Evolutionary conservation across 2,329 filamentous ascomycete genomes (phyloP), one percentile per base, ranked within the genome.

Genomic region (Alternaria metachromatica): DNA sequence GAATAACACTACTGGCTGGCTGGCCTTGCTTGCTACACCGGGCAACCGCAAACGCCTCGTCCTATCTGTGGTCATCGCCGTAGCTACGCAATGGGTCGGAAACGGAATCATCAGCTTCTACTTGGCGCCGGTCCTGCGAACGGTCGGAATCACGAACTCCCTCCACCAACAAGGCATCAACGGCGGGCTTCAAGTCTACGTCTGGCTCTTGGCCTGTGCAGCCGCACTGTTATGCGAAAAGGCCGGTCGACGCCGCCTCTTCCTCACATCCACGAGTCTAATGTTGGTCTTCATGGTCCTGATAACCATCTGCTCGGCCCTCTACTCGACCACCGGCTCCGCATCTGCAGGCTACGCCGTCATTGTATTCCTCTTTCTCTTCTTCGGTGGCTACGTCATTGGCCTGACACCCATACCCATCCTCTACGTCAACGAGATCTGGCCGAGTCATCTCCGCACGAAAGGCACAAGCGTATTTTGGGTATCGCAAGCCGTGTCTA

Each of bases 271-370:
- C 5, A 80, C 78, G 5, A 65, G 66, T 12, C 81, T 82, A 10
- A 85, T 86, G 84, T 64, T 84, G 5, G 63, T 78, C 25, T 76
- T 77, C 2, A 85, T 83, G 68, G 75, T 81, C 23, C 67, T 83
- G 55, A 79, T 82, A 68, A 84, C 82, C 0, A 54, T 80, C 78
- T 37, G 78, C 80, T 55, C 80, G 75, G 11, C 82, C 73, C 7
- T 60, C 2, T 72, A 69, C 46, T 66, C 67, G 6, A 53, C 23
- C 5, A 64, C 60, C 6, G 13, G 33, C 5, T 64, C 58, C 4
- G 28, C 21, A 3, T 30, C 55, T 2, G 51, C 67, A 18, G 67
- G 69, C 23, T 62, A 64, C n/a, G 69, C 69, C 5, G 64, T 72
- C 4, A 65, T 72, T 3, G 55, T 65, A 1, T 71, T 70, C n/a